Evolutionary conservation across 257 asterid genomes (phyloP).

Genomic region (Anisodus acutangulus): DNA sequence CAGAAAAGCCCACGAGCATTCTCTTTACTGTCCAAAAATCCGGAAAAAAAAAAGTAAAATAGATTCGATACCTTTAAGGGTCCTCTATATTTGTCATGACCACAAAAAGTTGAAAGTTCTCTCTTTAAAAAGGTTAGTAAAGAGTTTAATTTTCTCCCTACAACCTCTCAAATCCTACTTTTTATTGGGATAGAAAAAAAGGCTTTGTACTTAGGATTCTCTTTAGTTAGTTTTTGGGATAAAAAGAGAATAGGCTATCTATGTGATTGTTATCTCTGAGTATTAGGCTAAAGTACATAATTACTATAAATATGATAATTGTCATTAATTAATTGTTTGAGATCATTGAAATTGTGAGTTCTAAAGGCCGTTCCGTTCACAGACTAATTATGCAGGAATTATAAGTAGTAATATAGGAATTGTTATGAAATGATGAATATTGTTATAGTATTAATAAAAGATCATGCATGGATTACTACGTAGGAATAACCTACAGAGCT

Average conservation of each 20-base stretch:
- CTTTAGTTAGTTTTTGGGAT: slow-evolving; percentile 27
- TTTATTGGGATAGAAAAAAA: slow-evolving; percentile 38
- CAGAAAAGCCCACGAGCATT: slow-evolving; percentile 48
- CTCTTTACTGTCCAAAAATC: slow-evolving; percentile 35
- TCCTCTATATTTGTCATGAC: slow-evolving; percentile 46
- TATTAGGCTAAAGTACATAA: not conserved
- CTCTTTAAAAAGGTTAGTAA: slow-evolving; percentile 12
- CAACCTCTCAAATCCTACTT: slow-evolving; percentile 42
- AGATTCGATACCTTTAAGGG: slow-evolving; percentile 11
- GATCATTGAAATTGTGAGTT: not conserved
- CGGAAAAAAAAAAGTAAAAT: not conserved
- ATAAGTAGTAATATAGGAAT: too few species aligned
- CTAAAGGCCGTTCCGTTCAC: not conserved
- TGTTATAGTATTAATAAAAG: too few species aligned
- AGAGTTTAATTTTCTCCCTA: slow-evolving; percentile 44
- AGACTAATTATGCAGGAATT: not conserved
- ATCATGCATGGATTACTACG: too few species aligned
- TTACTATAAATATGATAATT: not conserved
- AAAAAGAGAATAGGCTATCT: not conserved
- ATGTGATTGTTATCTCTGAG: slow-evolving; percentile 10
- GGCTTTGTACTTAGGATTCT: slow-evolving; percentile 61
- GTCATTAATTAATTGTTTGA: not conserved
- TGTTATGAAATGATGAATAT: too few species aligned
- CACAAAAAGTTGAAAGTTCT: slow-evolving; percentile 47
- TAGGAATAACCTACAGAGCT: too few species aligned